phyloP scores from a whole-genome alignment of 495 filamentous ascomycete genomes.

The Neurospora intermedia region DNA sequence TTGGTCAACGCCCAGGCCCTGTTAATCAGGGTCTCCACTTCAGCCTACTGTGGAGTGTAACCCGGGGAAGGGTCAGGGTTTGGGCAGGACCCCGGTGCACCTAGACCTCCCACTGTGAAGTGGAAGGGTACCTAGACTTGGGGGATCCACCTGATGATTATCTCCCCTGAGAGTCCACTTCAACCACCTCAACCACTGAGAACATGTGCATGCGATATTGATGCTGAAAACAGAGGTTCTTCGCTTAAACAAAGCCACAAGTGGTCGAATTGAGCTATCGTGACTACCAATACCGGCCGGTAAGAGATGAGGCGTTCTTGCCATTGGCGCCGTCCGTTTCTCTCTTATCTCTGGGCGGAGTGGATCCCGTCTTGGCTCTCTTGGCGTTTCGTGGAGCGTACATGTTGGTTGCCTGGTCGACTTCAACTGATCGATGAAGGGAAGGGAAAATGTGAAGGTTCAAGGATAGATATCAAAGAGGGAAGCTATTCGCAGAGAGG shows the following conservation, averaged over 20 bases:
- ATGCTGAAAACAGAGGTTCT: not conserved
- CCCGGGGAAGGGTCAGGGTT: no score
- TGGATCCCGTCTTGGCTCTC: not conserved
- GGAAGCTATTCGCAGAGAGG: not conserved
- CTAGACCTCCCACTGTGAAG: no score
- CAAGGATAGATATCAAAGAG: not conserved
- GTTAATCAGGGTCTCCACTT: not conserved
- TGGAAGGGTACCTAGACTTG: no score
- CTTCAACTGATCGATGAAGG: not conserved
- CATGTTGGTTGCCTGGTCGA: not conserved
- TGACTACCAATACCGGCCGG: not conserved
- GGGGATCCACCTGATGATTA: not conserved
- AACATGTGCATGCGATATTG: not conserved
- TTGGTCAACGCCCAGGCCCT: not conserved
- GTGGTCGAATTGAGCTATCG: not conserved
- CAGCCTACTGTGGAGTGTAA: no score
- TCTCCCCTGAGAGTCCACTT: not conserved
- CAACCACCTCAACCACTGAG: not conserved
- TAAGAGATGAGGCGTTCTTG: not conserved
- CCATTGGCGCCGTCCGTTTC: not conserved
- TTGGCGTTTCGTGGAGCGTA: not conserved
- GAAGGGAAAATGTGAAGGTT: not conserved
- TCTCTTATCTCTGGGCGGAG: conserved; percentile 8
- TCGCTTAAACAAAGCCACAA: not conserved
- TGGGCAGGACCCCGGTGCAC: no score